phyloP scores from a whole-genome alignment of 1,139 yeast genomes.

The Pichia terricola region DNA sequence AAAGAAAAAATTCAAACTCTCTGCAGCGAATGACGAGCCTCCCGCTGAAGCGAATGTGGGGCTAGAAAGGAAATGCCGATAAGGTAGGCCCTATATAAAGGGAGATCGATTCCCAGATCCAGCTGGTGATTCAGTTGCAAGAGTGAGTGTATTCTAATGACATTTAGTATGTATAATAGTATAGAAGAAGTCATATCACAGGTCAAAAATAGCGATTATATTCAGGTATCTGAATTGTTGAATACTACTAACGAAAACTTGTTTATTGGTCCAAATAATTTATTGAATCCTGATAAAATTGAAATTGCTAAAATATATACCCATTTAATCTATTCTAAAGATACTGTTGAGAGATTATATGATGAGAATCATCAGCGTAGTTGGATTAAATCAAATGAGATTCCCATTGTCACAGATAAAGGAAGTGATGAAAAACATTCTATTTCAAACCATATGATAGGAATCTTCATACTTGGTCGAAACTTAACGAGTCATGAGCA shows the following conservation, averaged over 20 bases:
- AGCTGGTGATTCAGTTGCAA: too few relatives aligned
- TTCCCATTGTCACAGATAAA: too few relatives aligned
- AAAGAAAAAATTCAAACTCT: too few relatives aligned
- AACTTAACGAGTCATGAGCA: constrained; percentile 40
- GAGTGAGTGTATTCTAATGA: too few relatives aligned
- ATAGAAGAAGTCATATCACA: not conserved
- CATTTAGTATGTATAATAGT: not conserved
- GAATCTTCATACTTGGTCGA: constrained; percentile 39
- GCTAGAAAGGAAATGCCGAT: too few relatives aligned
- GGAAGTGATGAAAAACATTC: constrained; percentile 1
- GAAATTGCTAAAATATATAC: constrained; percentile 14
- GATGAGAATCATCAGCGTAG: not conserved
- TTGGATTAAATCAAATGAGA: not conserved
- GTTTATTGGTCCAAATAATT: constrained; percentile 20
- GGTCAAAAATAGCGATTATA: constrained; percentile 6
- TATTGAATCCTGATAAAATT: constrained; percentile 14
- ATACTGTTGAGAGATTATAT: constrained; percentile 4
- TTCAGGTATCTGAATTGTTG: constrained; percentile 13
- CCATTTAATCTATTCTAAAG: constrained; percentile 6
- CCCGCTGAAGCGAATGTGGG: too few relatives aligned
- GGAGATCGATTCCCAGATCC: too few relatives aligned
- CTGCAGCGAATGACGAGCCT: too few relatives aligned
- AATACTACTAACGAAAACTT: constrained; percentile 16
- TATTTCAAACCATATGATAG: constrained; percentile 28
- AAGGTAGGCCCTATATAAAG: too few relatives aligned